Evolutionary conservation across 306 rosid species (phyloP), one percentile per base, ranked within the genome.

Genomic region (Acmispon strigosus): DNA sequence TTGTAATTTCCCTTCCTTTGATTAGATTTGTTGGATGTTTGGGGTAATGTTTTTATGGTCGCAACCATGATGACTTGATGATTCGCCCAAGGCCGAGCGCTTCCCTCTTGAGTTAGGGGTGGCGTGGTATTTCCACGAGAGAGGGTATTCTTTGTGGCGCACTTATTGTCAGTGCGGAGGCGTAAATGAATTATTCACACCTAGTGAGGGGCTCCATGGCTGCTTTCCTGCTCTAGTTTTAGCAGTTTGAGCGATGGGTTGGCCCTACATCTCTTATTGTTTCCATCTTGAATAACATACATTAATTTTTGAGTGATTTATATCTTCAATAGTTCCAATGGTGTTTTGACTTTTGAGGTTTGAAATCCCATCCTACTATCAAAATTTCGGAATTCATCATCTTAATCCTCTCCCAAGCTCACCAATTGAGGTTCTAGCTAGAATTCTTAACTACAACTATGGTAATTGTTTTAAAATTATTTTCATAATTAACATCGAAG

Each of bases 91-190:
- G 85, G 78, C 78, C 78, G 81, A 80, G 84, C 78, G 78, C 85
- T 81, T 76, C 68, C 81, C 79, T 76, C 85, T 76, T 81, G 61
- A 80, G 75, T 61, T 27, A 75, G 78, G 72, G 85, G 81, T 71
- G 78, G 78, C 81, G 78, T 76, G 81, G 85, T 81, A 81, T 81
- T 65, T 76, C 78, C 81, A 81, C 78, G 70, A 10, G 74, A 52
- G 37, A 76, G 75, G 81, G 64, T 81, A 34, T 72, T 66, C 67
- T 54, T 10, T 76, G 84, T 81, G 81, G 85, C 78, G 59, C 81
- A 76, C 84, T 32, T 32, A 32, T 8, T 17, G 47, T 45, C n/a
- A 6, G 81, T 76, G 85, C 41, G 78, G 72, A 34, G 85, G 85
- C 76, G 63, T 27, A 81, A 42, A 80, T 57, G 19, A 57, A 53